A percentile compares a stretch with the other conserved stretches of the same genome.
These are phyloP conservation scores for Candida manassasensis DNA, from an alignment of 805 yeast species.

Conservation along the genomic window DNA sequence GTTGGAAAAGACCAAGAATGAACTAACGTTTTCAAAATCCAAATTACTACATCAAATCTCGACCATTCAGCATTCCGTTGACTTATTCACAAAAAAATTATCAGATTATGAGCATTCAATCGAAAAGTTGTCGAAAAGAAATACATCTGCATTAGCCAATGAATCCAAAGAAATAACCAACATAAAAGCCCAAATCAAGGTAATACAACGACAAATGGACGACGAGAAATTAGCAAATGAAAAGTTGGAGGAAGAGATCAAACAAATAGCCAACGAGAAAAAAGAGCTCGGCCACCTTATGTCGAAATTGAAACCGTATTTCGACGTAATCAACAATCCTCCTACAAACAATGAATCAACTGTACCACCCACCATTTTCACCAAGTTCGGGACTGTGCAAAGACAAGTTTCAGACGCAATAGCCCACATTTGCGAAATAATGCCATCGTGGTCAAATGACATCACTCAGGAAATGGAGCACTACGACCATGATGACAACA, in stretches of 20 bases:
- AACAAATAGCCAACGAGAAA: constrained; percentile 18
- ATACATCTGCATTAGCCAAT: constrained; percentile 17
- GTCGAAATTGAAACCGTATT: constrained; percentile 20
- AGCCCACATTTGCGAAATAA: constrained; percentile 18
- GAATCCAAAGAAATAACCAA: constrained; percentile 20
- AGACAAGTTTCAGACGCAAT: constrained; percentile 23
- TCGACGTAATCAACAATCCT: constrained; percentile 18
- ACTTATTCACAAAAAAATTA: constrained; percentile 17
- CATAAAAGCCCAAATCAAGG: constrained; percentile 14
- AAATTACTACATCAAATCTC: constrained; percentile 23
- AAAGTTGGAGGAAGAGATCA: constrained; percentile 22
- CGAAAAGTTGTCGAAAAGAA: constrained; percentile 20
- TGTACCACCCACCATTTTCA: constrained; percentile 14
- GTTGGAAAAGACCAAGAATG: constrained; percentile 27
- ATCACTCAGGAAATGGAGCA: constrained; percentile 22
- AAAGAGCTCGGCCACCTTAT: constrained; percentile 15
- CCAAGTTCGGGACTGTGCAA: constrained; percentile 27
- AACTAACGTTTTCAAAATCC: constrained; percentile 28
- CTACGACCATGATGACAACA: constrained; percentile 21
- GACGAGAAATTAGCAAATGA: constrained; percentile 18
- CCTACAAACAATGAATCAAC: constrained; percentile 4
- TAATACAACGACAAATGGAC: constrained; percentile 12
- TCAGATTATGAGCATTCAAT: constrained; percentile 13
- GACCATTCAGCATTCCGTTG: constrained; percentile 15
- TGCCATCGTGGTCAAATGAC: constrained; percentile 34